Evolutionary conservation across 2,329 filamentous ascomycete species (phyloP).

Genomic region (Hymenoscyphus albidus): DNA sequence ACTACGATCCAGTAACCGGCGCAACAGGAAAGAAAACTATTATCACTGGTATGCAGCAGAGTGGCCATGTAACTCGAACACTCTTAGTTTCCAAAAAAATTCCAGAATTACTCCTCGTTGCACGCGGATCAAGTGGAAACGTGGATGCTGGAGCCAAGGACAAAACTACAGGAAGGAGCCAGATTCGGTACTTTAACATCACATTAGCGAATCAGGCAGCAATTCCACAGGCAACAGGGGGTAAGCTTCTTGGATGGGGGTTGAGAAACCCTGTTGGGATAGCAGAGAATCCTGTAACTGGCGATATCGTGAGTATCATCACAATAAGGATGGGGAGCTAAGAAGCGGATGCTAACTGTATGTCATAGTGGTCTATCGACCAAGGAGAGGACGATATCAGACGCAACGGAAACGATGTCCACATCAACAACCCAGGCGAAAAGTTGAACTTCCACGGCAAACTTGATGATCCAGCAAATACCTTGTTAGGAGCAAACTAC

Average conservation of each 20-base stretch:
- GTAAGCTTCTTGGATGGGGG: conserved; percentile 60
- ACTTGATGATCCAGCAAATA: conserved; percentile 37
- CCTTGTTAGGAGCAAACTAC: conserved; percentile 50
- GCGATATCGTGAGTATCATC: conserved; percentile 46
- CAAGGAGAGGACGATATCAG: conserved; percentile 66
- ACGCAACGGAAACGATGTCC: conserved; percentile 55
- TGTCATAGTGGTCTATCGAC: conserved; percentile 47
- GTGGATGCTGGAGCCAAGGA: conserved; percentile 53
- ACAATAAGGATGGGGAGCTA: background rate
- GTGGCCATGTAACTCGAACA: conserved; percentile 63
- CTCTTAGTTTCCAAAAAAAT: conserved; percentile 55
- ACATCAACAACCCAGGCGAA: conserved; percentile 67
- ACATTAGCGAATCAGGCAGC: conserved; percentile 29
- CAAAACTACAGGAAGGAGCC: conserved; percentile 54
- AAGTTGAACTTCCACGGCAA: conserved; percentile 70
- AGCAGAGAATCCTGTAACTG: conserved; percentile 54
- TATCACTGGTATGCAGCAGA: conserved; percentile 58
- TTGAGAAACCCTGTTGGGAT: conserved; percentile 69
- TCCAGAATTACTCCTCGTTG: conserved; percentile 59
- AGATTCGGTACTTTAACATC: conserved; percentile 61
- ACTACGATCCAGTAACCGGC: conserved; percentile 54
- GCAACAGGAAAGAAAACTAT: conserved; percentile 50
- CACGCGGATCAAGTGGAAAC: conserved; percentile 60
- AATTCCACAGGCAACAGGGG: conserved; percentile 42
- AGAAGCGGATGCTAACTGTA: background rate